A percentile compares a stretch with the other conserved stretches of the same genome.
Conservation (phyloP, 2,329 filamentous ascomycete genomes). For the Sclerotiophoma versabilis region DNA sequence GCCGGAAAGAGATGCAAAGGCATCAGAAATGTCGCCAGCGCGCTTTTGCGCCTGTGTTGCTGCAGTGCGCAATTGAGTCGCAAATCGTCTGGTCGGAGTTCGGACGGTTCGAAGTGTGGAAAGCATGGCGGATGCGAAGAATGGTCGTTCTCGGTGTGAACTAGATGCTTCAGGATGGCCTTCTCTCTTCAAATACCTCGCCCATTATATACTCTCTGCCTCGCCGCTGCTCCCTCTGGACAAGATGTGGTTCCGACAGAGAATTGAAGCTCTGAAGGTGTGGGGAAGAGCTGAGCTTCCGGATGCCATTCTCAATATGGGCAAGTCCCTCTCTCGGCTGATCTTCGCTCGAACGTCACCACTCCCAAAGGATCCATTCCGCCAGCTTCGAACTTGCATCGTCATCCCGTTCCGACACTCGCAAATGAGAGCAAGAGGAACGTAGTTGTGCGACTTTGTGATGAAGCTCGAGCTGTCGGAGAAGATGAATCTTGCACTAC, state of each 20-base stretch:
- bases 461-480: slow-evolving; percentile 8
- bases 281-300: slow-evolving; percentile 23
- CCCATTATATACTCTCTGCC: slow-evolving; percentile 29
- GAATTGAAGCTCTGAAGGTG: slow-evolving; percentile 18
- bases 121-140: slow-evolving; percentile 33
- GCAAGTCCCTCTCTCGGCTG: slow-evolving; percentile 18
- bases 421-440: slow-evolving; percentile 24
- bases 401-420: slow-evolving; percentile 20
- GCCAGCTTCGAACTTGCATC: slow-evolving; percentile 21
- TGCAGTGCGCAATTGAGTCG: slow-evolving; percentile 35
- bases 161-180: slow-evolving; percentile 16
- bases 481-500: slow-evolving; percentile 21
- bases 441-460: neutral
- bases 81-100: slow-evolving; percentile 27
- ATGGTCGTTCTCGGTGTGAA: slow-evolving; percentile 1
- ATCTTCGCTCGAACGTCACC: slow-evolving; percentile 9
- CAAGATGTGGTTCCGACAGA: slow-evolving; percentile 27
- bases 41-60: slow-evolving; percentile 51
- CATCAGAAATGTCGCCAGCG: slow-evolving; percentile 59
- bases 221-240: slow-evolving; percentile 12
- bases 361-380: slow-evolving; percentile 27
- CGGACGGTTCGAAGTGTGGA: slow-evolving; percentile 38
- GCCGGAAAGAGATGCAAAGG: slow-evolving; percentile 58
- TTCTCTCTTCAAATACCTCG: slow-evolving; percentile 16
- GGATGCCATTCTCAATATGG: slow-evolving; percentile 30